phyloP scores from a whole-genome alignment of 106 monocot species.

The Phalaenopsis aphrodite region DNA sequence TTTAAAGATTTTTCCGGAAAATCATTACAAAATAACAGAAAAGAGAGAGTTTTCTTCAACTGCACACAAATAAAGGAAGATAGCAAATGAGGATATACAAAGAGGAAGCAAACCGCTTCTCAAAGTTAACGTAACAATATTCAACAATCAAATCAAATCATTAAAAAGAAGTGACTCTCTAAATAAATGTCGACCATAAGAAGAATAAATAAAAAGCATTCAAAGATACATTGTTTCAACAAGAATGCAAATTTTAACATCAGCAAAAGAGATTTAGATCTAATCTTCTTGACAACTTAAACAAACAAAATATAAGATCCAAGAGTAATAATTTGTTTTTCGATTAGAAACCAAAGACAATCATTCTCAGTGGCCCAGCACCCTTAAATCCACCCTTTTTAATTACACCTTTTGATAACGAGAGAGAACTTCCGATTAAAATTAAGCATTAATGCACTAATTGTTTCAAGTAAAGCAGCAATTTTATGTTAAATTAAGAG shows the following conservation, averaged over 20 bases:
- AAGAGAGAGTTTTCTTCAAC: not conserved
- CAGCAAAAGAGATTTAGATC: not conserved
- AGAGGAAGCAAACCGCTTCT: not conserved
- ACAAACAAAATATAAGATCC: not conserved
- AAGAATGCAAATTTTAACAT: not conserved
- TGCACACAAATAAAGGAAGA: not conserved
- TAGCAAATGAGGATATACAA: not conserved
- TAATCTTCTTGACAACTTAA: not conserved
- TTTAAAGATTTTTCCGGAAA: conserved; percentile 6
- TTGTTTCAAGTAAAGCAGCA: no score
- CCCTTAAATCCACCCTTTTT: no score
- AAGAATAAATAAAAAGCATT: not conserved
- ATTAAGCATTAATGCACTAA: no score
- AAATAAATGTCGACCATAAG: not conserved
- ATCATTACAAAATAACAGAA: conserved; percentile 4
- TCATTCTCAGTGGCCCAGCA: no score
- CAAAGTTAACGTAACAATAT: not conserved
- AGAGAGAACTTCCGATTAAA: no score
- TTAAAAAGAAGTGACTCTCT: not conserved
- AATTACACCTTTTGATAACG: no score
- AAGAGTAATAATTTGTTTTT: not conserved
- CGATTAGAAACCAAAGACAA: no score
- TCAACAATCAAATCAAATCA: not conserved
- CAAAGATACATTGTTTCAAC: not conserved
- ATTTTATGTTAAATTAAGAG: no score